Percentiles rank a stretch among this genome's conserved stretches.
Evolutionary conservation across 2,329 filamentous ascomycete genomes (phyloP).

Genomic region (Nigrospora osmanthi): DNA sequence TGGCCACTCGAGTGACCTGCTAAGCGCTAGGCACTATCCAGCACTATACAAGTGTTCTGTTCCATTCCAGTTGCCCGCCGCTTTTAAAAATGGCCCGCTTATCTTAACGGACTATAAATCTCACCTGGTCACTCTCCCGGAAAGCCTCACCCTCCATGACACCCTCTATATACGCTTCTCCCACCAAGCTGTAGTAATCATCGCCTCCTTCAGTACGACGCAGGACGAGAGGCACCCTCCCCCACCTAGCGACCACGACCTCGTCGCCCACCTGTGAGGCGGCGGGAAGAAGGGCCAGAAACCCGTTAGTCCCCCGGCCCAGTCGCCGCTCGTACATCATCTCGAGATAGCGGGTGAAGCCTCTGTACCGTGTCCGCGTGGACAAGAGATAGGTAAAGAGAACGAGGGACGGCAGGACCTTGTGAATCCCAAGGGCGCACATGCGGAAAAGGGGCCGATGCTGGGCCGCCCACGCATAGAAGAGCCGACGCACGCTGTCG

Average conservation of each 20-base stretch:
- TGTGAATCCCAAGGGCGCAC: background rate
- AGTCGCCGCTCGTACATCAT: conserved; percentile 1
- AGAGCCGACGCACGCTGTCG: background rate
- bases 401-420: background rate
- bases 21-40: too few relatives aligned
- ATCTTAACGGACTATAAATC: too few relatives aligned
- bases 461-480: background rate
- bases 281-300: background rate
- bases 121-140: background rate
- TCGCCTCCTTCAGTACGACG: background rate
- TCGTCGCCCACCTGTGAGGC: background rate
- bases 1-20: too few relatives aligned
- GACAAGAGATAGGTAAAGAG: background rate
- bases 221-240: conserved; percentile 1
- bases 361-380: conserved; percentile 1
- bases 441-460: background rate
- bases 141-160: conserved; percentile 2
- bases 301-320: background rate
- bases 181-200: conserved; percentile 1
- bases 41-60: too few relatives aligned
- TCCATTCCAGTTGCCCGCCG: too few relatives aligned
- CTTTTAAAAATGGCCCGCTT: too few relatives aligned
- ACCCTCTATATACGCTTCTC: conserved; percentile 1
- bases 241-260: background rate
- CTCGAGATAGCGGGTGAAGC: conserved; percentile 2